Evolutionary conservation across 805 yeast genomes (phyloP).

Genomic region (Saccharomyces paradoxus): DNA sequence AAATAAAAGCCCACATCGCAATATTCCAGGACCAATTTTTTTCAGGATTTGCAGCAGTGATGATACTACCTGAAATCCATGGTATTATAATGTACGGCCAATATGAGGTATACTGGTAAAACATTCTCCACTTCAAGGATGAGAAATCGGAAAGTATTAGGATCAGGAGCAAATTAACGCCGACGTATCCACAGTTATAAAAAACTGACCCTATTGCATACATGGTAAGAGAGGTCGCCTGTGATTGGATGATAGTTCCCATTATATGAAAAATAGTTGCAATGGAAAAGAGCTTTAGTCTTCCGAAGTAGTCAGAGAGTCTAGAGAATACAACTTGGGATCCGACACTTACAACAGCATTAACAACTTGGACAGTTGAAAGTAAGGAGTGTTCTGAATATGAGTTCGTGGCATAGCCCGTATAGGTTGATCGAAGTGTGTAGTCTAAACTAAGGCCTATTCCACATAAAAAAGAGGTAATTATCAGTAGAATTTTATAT

Average conservation of each 20-base stretch:
- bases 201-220: conserved; percentile 61
- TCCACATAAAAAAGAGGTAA: not conserved
- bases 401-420: conserved; percentile 47
- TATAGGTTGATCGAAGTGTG: not conserved
- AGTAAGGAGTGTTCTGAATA: conserved; percentile 47
- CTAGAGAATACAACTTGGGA: conserved; percentile 58
- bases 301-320: conserved; percentile 59
- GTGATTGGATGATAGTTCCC: conserved; percentile 59
- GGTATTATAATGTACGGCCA: conserved; percentile 57
- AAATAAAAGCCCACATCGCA: conserved; percentile 48
- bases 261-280: conserved; percentile 49
- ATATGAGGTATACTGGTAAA: conserved; percentile 48
- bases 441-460: not conserved
- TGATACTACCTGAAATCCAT: conserved; percentile 52
- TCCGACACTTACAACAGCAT: conserved; percentile 56
- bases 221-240: conserved; percentile 46
- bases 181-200: conserved; percentile 46
- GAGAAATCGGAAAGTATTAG: conserved; percentile 51
- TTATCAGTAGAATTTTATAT: not conserved
- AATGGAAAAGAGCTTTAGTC: conserved; percentile 43
- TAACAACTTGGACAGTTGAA: conserved; percentile 52
- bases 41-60: conserved; percentile 15
- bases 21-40: conserved; percentile 41
- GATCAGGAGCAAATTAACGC: conserved; percentile 45
- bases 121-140: conserved; percentile 51